phyloP scores from a whole-genome alignment of 306 rosid species.

The Vigna unguiculata region DNA sequence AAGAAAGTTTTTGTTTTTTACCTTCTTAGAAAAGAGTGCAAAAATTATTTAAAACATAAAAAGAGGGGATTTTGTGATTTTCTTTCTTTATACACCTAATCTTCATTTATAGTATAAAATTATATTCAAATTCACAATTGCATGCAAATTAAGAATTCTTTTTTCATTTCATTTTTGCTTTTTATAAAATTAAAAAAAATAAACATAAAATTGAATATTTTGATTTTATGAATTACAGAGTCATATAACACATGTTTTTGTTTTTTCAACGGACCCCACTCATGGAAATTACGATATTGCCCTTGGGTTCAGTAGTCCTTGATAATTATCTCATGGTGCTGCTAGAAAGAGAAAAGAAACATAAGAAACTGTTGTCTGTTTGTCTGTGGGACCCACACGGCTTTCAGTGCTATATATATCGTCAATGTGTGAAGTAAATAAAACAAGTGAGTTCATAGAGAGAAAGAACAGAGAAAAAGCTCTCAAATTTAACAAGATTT shows the following conservation, averaged over 20 bases:
- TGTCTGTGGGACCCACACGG: slow-evolving; percentile 53
- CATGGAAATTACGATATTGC: neutral
- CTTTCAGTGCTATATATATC: slow-evolving; percentile 8
- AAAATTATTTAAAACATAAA: neutral
- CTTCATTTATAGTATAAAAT: neutral
- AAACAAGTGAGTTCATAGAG: neutral
- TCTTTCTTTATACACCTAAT: slow-evolving; percentile 25
- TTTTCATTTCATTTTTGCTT: too few relatives aligned
- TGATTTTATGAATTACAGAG: slow-evolving; percentile 21
- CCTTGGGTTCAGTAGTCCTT: too few relatives aligned
- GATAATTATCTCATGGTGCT: too few relatives aligned
- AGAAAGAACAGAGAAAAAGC: neutral
- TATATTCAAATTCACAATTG: neutral
- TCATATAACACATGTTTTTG: neutral
- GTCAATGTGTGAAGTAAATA: neutral
- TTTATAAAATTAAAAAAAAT: neutral
- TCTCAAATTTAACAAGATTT: neutral
- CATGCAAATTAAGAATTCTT: neutral
- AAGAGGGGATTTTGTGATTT: slow-evolving; percentile 13
- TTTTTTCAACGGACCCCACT: neutral
- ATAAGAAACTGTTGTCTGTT: slow-evolving; percentile 44
- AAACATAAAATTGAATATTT: slow-evolving; percentile 27
- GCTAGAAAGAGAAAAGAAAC: slow-evolving; percentile 35
- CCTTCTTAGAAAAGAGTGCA: neutral
- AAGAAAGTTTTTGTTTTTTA: slow-evolving; percentile 7